A percentile compares a stretch with the other conserved stretches of the same genome.
Evolutionary conservation across 768 basidiomycete genomes (phyloP).

Genomic region (Collybia sordida): DNA sequence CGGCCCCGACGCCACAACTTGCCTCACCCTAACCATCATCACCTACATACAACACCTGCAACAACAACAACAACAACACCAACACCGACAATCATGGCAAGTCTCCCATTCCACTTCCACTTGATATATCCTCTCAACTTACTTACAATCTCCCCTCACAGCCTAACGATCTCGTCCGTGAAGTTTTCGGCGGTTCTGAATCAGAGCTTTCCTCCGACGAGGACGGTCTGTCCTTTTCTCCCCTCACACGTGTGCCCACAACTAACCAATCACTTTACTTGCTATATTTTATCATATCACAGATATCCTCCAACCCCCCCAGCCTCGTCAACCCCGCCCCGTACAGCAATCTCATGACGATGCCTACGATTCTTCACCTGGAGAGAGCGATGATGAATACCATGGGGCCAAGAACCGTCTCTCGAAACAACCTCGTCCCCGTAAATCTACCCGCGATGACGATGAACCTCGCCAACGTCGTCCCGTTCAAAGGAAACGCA

Average conservation of each 20-base stretch:
- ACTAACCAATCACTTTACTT: background rate
- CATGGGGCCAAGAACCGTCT: slow-evolving; percentile 21
- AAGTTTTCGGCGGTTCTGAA: slow-evolving; percentile 82
- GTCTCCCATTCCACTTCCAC: background rate
- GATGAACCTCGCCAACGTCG: slow-evolving; percentile 27
- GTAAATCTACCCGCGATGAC: slow-evolving; percentile 22
- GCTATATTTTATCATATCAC: background rate
- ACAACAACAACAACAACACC: too few relatives aligned
- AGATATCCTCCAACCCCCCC: slow-evolving; percentile 45
- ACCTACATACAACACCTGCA: too few relatives aligned
- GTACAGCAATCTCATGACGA: slow-evolving; percentile 45
- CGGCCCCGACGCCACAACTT: background rate
- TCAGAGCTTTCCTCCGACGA: slow-evolving; percentile 83
- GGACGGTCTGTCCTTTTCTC: slow-evolving; percentile 38
- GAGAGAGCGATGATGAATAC: slow-evolving; percentile 51
- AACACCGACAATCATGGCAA: background rate
- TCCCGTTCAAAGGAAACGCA: slow-evolving; percentile 43
- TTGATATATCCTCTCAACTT: background rate
- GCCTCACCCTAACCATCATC: background rate
- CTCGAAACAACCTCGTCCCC: slow-evolving; percentile 30
- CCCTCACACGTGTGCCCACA: too few relatives aligned
- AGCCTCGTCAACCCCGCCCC: slow-evolving; percentile 25
- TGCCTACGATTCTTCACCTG: slow-evolving; percentile 53
- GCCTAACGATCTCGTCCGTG: slow-evolving; percentile 51
- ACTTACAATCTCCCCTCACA: background rate